These are phyloP conservation scores for Diaporthe citrichinensis DNA, from an alignment of 2,329 filamentous ascomycete genomes.

Conservation along the genomic window DNA sequence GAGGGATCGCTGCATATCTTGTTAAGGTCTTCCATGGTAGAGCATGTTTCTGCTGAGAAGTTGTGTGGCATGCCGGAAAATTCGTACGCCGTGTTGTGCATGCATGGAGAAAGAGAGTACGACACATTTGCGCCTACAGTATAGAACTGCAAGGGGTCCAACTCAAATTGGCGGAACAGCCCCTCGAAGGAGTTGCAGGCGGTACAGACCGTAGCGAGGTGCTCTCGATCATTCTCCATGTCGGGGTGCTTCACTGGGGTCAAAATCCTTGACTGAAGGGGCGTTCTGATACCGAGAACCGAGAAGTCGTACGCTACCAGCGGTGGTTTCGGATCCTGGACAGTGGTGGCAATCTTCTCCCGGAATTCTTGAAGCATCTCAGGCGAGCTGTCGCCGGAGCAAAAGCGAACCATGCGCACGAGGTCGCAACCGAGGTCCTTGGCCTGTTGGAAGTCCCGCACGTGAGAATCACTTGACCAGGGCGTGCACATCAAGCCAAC, in stretches of 20 bases:
- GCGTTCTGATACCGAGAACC: constrained; percentile 58
- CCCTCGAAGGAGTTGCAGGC: constrained; percentile 69
- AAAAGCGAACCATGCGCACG: constrained; percentile 72
- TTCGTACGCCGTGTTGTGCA: constrained; percentile 79
- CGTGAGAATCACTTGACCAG: constrained; percentile 69
- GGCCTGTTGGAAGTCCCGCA: constrained; percentile 68
- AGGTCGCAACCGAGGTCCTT: constrained; percentile 71
- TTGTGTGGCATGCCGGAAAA: constrained; percentile 77
- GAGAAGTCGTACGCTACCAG: constrained; percentile 64
- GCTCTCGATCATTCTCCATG: constrained; percentile 57
- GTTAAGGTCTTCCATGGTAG: constrained; percentile 72
- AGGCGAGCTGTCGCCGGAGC: constrained; percentile 67
- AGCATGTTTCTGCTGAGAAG: constrained; percentile 72
- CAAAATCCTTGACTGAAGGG: constrained; percentile 62
- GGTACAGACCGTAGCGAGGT: constrained; percentile 65
- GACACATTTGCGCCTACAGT: constrained; percentile 77
- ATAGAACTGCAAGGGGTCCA: constrained; percentile 78
- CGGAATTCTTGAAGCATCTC: constrained; percentile 64
- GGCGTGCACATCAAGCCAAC: constrained; percentile 60
- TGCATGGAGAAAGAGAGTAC: constrained; percentile 79
- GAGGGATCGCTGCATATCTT: constrained; percentile 69
- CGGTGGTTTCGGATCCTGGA: constrained; percentile 64
- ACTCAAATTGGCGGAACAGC: constrained; percentile 72
- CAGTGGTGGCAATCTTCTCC: constrained; percentile 57
- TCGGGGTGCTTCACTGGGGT: constrained; percentile 65